phyloP scores from a whole-genome alignment of 2,329 filamentous ascomycete species.

The Rutstroemia sp. region DNA sequence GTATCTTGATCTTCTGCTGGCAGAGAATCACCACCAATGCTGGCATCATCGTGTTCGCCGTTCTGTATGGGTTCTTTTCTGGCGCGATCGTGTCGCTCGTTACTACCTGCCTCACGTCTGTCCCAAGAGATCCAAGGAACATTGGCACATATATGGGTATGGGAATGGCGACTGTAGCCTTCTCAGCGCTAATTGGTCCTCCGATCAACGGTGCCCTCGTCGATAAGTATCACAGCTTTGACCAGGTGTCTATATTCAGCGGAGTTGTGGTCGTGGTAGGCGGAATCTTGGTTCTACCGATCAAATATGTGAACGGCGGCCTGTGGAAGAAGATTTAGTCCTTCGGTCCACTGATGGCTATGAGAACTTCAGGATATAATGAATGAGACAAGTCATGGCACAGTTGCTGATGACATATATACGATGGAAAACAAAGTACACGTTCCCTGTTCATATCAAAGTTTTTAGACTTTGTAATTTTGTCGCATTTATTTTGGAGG shows the following conservation, averaged over 20 bases:
- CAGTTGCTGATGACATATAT: neutral
- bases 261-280: conserved; percentile 20
- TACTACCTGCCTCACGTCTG: conserved; percentile 16
- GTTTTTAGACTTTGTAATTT: too few species aligned
- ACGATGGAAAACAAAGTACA: neutral
- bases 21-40: conserved; percentile 5
- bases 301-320: conserved; percentile 6
- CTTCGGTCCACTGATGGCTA: too few species aligned
- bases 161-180: conserved; percentile 51
- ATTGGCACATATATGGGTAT: conserved; percentile 65
- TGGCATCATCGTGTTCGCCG: conserved; percentile 6
- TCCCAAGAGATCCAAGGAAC: conserved; percentile 54
- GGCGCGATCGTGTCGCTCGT: conserved; percentile 29
- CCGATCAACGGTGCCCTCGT: conserved; percentile 62
- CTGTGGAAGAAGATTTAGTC: neutral
- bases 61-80: conserved; percentile 11
- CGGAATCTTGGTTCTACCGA: conserved; percentile 8
- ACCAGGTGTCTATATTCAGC: conserved; percentile 21
- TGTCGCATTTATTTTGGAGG: too few species aligned
- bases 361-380: too few species aligned
- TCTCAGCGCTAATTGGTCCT: conserved; percentile 58
- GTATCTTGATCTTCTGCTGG: conserved; percentile 9
- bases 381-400: neutral
- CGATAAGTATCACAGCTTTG: conserved; percentile 38
- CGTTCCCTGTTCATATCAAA: too few species aligned